A percentile compares a stretch with the other conserved stretches of the same genome.
Evolutionary conservation across 768 basidiomycete species (phyloP).

Genomic region (Mycena olivaceomarginata): DNA sequence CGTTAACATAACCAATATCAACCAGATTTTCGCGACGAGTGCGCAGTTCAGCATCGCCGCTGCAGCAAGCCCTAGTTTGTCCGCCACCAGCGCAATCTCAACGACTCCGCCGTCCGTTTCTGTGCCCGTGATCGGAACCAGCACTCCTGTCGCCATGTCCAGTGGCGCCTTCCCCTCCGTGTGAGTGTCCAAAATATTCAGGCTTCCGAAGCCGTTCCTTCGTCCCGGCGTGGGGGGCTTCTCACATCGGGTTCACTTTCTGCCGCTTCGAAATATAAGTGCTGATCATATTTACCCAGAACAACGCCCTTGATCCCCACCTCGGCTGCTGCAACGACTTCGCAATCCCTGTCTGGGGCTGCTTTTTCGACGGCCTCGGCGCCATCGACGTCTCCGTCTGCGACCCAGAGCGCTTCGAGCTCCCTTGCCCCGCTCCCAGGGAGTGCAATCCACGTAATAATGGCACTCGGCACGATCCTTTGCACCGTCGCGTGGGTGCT

Average conservation of each 20-base stretch:
- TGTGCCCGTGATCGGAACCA: neutral
- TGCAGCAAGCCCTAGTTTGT: constrained; percentile 7
- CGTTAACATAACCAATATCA: constrained; percentile 38
- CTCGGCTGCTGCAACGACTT: neutral
- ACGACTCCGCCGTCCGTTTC: neutral
- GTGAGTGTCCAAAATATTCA: neutral
- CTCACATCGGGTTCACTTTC: neutral
- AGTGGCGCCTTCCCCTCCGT: neutral
- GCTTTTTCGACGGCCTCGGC: neutral
- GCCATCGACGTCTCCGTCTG: neutral
- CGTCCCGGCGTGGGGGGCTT: neutral
- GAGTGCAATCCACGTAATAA: neutral
- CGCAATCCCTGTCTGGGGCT: neutral
- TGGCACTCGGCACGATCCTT: neutral
- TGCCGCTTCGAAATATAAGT: neutral
- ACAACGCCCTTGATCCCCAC: neutral
- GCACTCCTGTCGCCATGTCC: neutral
- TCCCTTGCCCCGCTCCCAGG: neutral
- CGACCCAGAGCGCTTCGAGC: neutral
- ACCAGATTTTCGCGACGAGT: constrained; percentile 26
- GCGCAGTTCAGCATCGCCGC: constrained; percentile 32
- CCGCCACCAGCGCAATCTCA: neutral
- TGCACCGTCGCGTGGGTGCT: too few species aligned
- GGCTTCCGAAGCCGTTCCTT: neutral
- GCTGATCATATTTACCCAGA: neutral